Percentiles rank a stretch among this genome's conserved stretches.
Evolutionary conservation across 176 grass and related monocot genomes (phyloP).

Genomic region (Zea mays): DNA sequence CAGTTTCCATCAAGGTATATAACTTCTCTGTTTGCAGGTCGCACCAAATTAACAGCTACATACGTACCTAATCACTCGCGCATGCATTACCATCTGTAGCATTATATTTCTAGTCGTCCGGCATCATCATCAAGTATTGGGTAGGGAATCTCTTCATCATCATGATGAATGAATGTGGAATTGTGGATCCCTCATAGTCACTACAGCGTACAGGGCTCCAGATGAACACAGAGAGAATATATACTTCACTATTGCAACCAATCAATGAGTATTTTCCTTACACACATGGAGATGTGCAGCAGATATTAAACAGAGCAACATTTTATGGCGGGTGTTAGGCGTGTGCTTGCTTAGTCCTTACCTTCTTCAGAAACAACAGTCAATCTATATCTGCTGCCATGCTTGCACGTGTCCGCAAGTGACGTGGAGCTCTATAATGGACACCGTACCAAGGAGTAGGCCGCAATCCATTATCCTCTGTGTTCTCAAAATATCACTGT

Average conservation of each 20-base stretch:
- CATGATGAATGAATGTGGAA: too few relatives aligned
- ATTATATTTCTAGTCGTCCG: too few relatives aligned
- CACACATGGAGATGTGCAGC: not conserved
- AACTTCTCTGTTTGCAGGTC: too few relatives aligned
- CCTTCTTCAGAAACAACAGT: slow-evolving; percentile 85
- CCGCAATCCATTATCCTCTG: slow-evolving; percentile 98
- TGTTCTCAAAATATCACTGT: slow-evolving; percentile 78
- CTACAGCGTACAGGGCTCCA: not conserved
- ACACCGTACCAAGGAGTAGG: slow-evolving; percentile 73
- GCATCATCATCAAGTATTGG: not conserved
- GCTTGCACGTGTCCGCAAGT: slow-evolving; percentile 56
- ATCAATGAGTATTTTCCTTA: slow-evolving; percentile 2
- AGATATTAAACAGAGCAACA: not conserved
- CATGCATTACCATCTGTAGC: too few relatives aligned
- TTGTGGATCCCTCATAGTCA: too few relatives aligned
- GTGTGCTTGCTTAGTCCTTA: slow-evolving; percentile 26
- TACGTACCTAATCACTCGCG: too few relatives aligned
- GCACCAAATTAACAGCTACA: too few relatives aligned
- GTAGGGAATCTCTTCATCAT: too few relatives aligned
- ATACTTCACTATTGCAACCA: not conserved
- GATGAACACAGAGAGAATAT: not conserved
- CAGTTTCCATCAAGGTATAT: too few relatives aligned
- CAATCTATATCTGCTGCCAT: slow-evolving; percentile 56
- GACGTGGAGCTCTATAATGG: slow-evolving; percentile 93
- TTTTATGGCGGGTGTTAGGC: not conserved